These are phyloP conservation scores for Blastobotrys ciferrii DNA, from an alignment of 1,139 yeast genomes.

Conservation along the genomic window DNA sequence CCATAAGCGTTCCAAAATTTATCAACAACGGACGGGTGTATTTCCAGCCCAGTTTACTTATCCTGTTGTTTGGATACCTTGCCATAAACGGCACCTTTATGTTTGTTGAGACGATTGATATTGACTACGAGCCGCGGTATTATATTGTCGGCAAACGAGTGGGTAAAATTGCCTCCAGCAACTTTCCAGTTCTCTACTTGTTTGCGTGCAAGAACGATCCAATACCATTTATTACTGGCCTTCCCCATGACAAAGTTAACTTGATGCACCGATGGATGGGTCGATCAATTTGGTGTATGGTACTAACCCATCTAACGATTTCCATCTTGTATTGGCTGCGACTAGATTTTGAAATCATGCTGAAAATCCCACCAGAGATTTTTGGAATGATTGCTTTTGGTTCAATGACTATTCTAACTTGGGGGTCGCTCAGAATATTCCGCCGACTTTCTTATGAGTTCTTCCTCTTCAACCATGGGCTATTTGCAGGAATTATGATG, in stretches of 20 bases:
- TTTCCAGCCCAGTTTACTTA: conserved; percentile 45
- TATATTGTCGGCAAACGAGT: conserved; percentile 48
- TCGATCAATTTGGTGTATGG: conserved; percentile 42
- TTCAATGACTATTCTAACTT: conserved; percentile 41
- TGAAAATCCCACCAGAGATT: conserved; percentile 49
- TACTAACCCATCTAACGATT: conserved; percentile 42
- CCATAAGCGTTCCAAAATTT: conserved; percentile 28
- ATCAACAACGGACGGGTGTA: conserved; percentile 28
- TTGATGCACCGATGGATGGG: conserved; percentile 49
- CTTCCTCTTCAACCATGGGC: conserved; percentile 47
- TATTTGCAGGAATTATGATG: conserved; percentile 46
- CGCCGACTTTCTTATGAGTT: conserved; percentile 46
- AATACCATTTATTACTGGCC: conserved; percentile 44
- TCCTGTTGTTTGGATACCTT: conserved; percentile 36
- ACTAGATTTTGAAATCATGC: conserved; percentile 43
- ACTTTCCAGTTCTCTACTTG: conserved; percentile 43
- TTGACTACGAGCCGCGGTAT: conserved; percentile 42
- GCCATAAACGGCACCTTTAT: conserved; percentile 34
- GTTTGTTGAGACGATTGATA: conserved; percentile 38
- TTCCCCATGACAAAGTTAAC: conserved; percentile 43
- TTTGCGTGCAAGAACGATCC: conserved; percentile 45
- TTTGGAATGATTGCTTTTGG: conserved; percentile 51
- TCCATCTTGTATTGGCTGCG: conserved; percentile 44
- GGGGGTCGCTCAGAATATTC: conserved; percentile 42
- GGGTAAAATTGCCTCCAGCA: conserved; percentile 46